Conservation (phyloP, 2,329 filamentous ascomycete genomes). For the Colletotrichum liaoningense region DNA sequence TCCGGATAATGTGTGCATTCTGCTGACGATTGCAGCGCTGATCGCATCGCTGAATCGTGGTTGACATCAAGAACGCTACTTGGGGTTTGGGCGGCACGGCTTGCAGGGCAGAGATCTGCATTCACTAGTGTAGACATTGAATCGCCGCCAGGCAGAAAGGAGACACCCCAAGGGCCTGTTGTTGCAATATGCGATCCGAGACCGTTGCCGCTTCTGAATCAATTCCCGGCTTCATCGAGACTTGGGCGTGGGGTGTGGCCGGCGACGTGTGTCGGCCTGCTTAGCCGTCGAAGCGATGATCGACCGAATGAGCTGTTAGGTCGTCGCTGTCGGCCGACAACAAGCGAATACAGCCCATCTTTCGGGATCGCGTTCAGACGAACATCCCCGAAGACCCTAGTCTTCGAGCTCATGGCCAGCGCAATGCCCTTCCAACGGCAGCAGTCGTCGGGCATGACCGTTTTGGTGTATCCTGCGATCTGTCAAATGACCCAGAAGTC, state of each 20-base stretch:
- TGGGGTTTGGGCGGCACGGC: neutral
- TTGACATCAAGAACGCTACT: conserved; percentile 3
- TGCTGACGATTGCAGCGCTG: conserved; percentile 4
- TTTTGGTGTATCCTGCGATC: neutral
- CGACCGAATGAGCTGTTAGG: conserved; percentile 1
- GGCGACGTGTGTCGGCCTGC: conserved; percentile 1
- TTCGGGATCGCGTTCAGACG: conserved; percentile 5
- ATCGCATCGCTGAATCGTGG: conserved; percentile 11
- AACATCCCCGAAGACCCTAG: conserved; percentile 1
- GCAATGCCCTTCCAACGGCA: neutral
- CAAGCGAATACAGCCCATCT: neutral
- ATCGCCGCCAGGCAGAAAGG: conserved; percentile 5
- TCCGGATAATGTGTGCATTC: neutral
- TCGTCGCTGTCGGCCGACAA: neutral
- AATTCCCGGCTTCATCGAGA: neutral
- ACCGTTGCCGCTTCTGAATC: neutral
- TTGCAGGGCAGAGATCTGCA: conserved; percentile 15
- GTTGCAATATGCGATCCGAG: conserved; percentile 3
- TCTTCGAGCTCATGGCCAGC: neutral
- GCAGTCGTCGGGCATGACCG: neutral
- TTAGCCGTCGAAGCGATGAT: conserved; percentile 26
- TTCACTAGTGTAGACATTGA: neutral
- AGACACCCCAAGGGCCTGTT: neutral
- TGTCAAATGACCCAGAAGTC: neutral
- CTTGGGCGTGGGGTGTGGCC: conserved; percentile 4